A percentile compares a stretch with the other conserved stretches of the same genome.
These are phyloP conservation scores for Coemansia sp. DNA, from an alignment of 192 early-diverging fungal species.

Conservation along the genomic window DNA sequence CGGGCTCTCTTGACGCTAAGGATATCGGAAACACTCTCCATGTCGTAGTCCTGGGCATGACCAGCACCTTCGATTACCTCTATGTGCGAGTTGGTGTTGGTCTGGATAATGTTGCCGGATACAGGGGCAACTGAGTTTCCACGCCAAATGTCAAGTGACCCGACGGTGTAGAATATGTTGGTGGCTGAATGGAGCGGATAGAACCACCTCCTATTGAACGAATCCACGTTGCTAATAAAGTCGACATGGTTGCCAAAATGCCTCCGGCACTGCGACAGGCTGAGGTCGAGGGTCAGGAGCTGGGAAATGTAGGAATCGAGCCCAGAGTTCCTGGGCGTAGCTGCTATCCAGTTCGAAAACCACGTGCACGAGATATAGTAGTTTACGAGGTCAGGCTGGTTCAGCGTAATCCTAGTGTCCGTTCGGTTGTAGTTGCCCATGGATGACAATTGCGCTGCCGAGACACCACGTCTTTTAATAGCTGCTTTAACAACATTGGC, in stretches of 20 bases:
- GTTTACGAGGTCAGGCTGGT: slow-evolving; percentile 39
- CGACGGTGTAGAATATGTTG: slow-evolving; percentile 35
- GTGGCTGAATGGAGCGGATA: slow-evolving; percentile 9
- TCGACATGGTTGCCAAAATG: slow-evolving; percentile 28
- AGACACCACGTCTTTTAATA: neutral
- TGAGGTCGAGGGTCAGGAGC: no score
- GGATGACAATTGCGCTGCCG: neutral
- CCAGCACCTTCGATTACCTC: neutral
- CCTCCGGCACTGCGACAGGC: slow-evolving; percentile 16
- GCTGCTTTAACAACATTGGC: slow-evolving; percentile 9
- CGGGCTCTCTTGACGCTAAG: neutral
- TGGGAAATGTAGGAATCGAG: slow-evolving; percentile 27
- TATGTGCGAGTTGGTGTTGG: neutral
- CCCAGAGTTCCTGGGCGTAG: slow-evolving; percentile 22
- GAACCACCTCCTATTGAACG: slow-evolving; percentile 30
- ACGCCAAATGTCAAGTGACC: slow-evolving; percentile 22
- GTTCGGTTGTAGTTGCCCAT: slow-evolving; percentile 20
- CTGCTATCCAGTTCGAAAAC: slow-evolving; percentile 58
- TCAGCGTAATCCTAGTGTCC: slow-evolving; percentile 19
- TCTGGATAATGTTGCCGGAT: neutral
- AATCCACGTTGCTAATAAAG: slow-evolving; percentile 10
- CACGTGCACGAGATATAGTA: slow-evolving; percentile 63
- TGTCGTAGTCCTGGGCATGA: neutral
- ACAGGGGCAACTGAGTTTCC: neutral
- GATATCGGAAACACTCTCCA: neutral